Conservation (phyloP, 2,329 filamentous ascomycete species). For the Colletotrichum plurivorum region DNA sequence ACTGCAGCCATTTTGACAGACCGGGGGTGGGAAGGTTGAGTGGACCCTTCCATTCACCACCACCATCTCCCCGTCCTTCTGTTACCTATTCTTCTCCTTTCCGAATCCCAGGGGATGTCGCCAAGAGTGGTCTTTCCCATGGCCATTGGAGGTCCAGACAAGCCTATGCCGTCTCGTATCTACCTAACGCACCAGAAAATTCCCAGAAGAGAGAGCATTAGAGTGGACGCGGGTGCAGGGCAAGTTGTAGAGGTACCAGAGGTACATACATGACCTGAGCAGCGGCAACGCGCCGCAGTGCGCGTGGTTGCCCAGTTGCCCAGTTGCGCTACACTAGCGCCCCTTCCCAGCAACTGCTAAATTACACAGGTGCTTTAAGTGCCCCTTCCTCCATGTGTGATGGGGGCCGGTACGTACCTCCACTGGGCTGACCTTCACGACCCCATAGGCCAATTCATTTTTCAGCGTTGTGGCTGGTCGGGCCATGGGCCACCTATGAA, state of each 20-base stretch:
- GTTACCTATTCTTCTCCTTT: too few relatives aligned
- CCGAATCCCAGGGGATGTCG: too few relatives aligned
- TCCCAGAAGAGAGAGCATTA: too few relatives aligned
- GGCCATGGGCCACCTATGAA: slow-evolving; percentile 6
- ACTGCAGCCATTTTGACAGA: not conserved
- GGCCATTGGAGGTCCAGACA: too few relatives aligned
- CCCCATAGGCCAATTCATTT: slow-evolving; percentile 6
- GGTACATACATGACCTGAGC: not conserved
- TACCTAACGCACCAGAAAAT: too few relatives aligned
- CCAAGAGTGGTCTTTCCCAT: too few relatives aligned
- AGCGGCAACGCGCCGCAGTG: slow-evolving; percentile 4
- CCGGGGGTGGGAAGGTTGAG: not conserved
- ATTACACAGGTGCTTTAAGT: slow-evolving; percentile 3
- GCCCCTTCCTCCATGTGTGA: not conserved
- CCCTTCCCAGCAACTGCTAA: slow-evolving; percentile 21
- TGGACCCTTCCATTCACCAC: too few relatives aligned
- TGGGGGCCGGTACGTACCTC: slow-evolving; percentile 13
- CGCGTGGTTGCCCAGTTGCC: slow-evolving; percentile 30
- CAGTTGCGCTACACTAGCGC: slow-evolving; percentile 11
- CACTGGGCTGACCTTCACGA: not conserved
- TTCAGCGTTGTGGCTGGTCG: slow-evolving; percentile 26
- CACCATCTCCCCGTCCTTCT: too few relatives aligned
- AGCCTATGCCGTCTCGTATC: too few relatives aligned
- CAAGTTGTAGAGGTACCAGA: too few relatives aligned
- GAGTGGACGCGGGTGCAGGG: too few relatives aligned